A percentile compares a stretch with the other conserved stretches of the same genome.
Conservation (phyloP, 805 yeast genomes). For the Metschnikowia reukaufii region DNA sequence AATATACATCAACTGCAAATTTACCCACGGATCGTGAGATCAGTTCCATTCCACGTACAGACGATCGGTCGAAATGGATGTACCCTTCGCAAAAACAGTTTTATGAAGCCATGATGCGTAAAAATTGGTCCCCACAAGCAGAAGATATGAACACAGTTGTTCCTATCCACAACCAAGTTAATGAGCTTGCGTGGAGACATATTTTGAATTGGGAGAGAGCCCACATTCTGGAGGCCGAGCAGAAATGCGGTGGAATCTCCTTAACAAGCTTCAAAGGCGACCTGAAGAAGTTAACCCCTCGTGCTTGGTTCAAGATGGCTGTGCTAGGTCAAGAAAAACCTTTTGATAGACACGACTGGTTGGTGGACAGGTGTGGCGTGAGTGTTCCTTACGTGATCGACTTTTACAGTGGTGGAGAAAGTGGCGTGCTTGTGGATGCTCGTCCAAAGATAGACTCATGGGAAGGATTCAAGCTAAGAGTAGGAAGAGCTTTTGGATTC, state of each 20-base stretch:
- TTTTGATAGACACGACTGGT: constrained; percentile 97
- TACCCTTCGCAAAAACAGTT: constrained; percentile 96
- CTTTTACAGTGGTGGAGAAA: constrained; percentile 53
- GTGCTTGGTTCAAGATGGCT: constrained; percentile 69
- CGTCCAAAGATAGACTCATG: constrained; percentile 83
- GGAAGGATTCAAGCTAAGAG: constrained; percentile 77
- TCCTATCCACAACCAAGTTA: constrained; percentile 91
- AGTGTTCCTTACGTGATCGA: constrained; percentile 90
- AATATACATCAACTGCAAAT: constrained; percentile 24
- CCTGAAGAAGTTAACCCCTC: constrained; percentile 78
- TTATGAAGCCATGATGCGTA: constrained; percentile 89
- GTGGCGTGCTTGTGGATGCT: constrained; percentile 78
- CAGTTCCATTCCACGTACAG: constrained; percentile 80
- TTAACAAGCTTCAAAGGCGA: constrained; percentile 89
- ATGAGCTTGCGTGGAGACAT: constrained; percentile 89
- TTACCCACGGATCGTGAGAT: constrained; percentile 75
- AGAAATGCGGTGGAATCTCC: constrained; percentile 77
- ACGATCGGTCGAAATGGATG: constrained; percentile 70
- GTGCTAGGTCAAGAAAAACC: constrained; percentile 73
- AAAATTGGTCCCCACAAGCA: constrained; percentile 81
- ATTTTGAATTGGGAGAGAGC: constrained; percentile 78
- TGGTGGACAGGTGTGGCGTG: constrained; percentile 78
- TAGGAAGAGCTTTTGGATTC: constrained; percentile 58
- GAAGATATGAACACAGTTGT: constrained; percentile 86
- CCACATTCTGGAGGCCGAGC: constrained; percentile 46